Evolutionary conservation across 2,329 filamentous ascomycete species (phyloP).

Genomic region (Pseudophaeomoniella oleicola): DNA sequence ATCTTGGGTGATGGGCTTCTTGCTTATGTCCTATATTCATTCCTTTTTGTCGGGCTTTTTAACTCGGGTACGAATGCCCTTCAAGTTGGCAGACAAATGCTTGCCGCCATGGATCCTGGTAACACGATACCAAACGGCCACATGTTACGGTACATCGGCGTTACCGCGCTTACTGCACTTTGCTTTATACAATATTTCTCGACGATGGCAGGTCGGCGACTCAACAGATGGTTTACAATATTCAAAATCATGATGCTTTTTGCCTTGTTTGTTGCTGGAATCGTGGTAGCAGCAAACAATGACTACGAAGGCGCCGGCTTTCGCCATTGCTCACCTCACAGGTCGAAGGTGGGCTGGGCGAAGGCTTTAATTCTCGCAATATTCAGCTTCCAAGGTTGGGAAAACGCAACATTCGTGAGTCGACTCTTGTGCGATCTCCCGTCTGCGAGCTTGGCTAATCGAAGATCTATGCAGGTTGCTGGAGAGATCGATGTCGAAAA

Average conservation of each 20-base stretch:
- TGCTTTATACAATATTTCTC: not conserved
- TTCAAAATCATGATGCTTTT: not conserved
- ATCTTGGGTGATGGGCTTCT: no score
- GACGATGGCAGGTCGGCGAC: not conserved
- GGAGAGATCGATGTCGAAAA: not conserved
- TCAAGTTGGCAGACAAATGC: not conserved
- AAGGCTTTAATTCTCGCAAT: not conserved
- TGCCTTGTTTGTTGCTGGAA: not conserved
- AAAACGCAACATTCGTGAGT: not conserved
- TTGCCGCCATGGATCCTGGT: not conserved
- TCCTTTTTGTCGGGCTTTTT: not conserved
- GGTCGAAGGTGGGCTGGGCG: not conserved
- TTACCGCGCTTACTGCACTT: not conserved
- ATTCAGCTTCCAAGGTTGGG: constrained; percentile 1
- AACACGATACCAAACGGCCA: not conserved
- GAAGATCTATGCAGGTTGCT: not conserved
- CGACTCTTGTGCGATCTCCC: no score
- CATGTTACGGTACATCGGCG: not conserved
- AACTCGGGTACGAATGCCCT: not conserved
- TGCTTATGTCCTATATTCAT: not conserved
- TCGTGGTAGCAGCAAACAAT: not conserved
- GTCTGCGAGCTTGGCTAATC: not conserved
- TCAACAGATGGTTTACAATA: not conserved
- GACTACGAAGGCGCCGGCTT: not conserved
- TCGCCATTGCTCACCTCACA: not conserved